phyloP scores from a whole-genome alignment of 2,329 filamentous ascomycete genomes.

The Pleomassaria siparia region DNA sequence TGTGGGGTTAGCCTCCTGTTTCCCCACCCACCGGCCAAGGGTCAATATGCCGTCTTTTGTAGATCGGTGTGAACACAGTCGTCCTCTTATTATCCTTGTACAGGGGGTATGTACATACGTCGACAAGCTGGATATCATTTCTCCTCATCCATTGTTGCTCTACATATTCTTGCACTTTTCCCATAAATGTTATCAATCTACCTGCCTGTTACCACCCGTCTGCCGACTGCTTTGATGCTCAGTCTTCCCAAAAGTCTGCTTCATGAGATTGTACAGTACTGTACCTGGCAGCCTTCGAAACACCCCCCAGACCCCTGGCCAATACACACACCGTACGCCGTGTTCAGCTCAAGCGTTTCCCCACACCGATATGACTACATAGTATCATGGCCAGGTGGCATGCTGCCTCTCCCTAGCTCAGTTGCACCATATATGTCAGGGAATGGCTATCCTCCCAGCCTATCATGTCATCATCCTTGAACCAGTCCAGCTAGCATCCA shows the following conservation, averaged over 20 bases:
- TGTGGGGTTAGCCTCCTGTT: not conserved
- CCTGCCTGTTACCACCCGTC: too few relatives aligned
- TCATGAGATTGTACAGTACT: not conserved
- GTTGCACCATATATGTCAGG: conserved; percentile 5
- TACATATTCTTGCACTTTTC: too few relatives aligned
- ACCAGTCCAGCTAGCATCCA: conserved; percentile 14
- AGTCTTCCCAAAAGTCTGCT: conserved; percentile 2
- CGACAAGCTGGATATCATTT: too few relatives aligned
- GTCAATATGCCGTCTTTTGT: not conserved
- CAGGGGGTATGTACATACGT: too few relatives aligned
- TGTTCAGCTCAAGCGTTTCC: conserved; percentile 7
- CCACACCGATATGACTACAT: conserved; percentile 3
- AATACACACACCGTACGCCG: conserved; percentile 1
- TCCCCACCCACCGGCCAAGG: not conserved
- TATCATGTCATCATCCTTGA: conserved; percentile 7
- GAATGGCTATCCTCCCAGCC: conserved; percentile 6
- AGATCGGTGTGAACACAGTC: not conserved
- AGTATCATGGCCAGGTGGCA: too few relatives aligned
- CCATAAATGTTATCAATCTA: too few relatives aligned
- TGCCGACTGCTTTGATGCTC: not conserved
- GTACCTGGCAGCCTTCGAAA: conserved; percentile 9
- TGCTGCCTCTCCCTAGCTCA: not conserved
- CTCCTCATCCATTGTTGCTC: conserved; percentile 3
- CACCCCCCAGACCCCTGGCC: not conserved
- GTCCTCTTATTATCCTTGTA: too few relatives aligned